These are phyloP conservation scores for Eimeria sp. DNA, from an alignment of 169 alveolate species.

Conservation along the genomic window DNA sequence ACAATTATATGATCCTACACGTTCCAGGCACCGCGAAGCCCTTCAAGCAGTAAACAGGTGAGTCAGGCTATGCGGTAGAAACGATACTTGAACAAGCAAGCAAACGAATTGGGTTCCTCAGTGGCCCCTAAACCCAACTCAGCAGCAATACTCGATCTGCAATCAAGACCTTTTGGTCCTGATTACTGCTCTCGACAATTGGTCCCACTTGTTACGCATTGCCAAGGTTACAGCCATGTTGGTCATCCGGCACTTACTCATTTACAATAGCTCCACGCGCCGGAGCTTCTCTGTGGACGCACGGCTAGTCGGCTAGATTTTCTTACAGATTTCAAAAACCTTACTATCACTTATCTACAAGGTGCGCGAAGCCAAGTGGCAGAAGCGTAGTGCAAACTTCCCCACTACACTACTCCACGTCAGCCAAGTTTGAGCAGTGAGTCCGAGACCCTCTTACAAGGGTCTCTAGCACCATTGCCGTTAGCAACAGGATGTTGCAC, in stretches of 20 bases:
- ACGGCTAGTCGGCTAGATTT: background rate
- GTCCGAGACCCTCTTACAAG: background rate
- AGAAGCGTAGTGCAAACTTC: background rate
- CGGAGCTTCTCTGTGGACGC: background rate
- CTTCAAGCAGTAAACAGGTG: too few species aligned
- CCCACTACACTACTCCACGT: background rate
- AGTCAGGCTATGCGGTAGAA: too few species aligned
- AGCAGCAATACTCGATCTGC: too few species aligned
- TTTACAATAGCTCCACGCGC: background rate
- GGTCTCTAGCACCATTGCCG: background rate
- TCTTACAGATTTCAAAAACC: background rate
- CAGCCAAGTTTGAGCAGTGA: background rate
- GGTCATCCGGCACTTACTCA: background rate
- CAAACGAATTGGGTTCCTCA: too few species aligned
- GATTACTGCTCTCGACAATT: background rate
- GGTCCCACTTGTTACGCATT: background rate
- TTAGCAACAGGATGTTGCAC: background rate
- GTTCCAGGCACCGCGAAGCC: too few species aligned
- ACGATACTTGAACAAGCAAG: too few species aligned
- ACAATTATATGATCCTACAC: too few species aligned
- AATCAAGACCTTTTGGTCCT: background rate
- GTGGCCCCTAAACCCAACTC: too few species aligned
- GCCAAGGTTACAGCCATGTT: background rate
- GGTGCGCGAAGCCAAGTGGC: background rate
- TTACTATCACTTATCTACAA: background rate